Base-by-base conservation (phyloP, 2,329 filamentous ascomycete genomes). In the Xylariaceae sp. region DNA sequence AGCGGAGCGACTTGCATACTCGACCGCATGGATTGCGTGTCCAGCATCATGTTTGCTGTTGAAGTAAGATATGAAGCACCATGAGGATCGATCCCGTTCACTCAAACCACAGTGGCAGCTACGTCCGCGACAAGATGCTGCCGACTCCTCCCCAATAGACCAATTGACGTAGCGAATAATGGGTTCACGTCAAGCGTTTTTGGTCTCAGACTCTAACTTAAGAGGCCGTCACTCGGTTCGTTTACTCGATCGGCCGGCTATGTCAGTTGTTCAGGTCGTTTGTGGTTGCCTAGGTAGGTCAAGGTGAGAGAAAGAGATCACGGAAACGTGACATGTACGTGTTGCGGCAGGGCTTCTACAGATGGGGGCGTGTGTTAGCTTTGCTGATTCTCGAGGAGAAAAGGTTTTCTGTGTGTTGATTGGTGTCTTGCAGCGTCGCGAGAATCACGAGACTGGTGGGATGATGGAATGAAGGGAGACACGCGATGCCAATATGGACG, bases 1-100 rank as follows among this genome's bases (percentile, higher is more conserved):
- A 87, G 75, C 59, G 84, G 83, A 69, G 84, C 83, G 74, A 86
- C 82, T 71, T 83, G 80, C 56, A 84, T 77, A 76, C 82, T 86
- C 71, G 82, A 77, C 73, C 82, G 79, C 73, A 77, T 74, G 59
- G 76, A 70, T 67, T 78, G 73, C 66, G 77, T 74, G 65, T 73
- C 76, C 73, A 77, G 75, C 77, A 77, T 79, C 68, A 75, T 77
- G 73, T 72, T 76, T 74, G 76, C 74, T 74, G 73, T 65, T 68
- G 60, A 61, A 53, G 51, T 58, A 51, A 50, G 58, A 59, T 64
- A 69, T 70, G 64, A 69, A 67, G 63, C 72, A 75, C 71, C 76
- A 78, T 78, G 72, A 66, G 71, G 64, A 59, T 62, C 53, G 34
- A 52, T 56, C 44, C 48, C 47, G 56, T 55, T 62, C 65, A 65